phyloP scores from a whole-genome alignment of 2,329 filamentous ascomycete genomes.

The Sporothrix pseudoabietina region DNA sequence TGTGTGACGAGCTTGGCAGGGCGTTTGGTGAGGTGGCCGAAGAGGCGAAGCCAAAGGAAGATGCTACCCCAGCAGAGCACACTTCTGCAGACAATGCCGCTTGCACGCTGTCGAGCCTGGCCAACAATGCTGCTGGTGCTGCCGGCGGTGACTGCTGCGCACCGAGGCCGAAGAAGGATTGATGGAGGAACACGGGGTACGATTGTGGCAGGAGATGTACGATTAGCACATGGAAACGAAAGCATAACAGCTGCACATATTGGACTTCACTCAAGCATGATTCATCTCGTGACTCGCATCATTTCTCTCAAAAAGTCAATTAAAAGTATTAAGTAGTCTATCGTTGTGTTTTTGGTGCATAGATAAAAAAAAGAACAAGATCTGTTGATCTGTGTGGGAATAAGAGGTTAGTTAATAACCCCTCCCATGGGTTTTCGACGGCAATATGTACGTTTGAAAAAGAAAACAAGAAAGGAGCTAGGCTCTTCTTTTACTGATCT shows the following conservation, averaged over 20 bases:
- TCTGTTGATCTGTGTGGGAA: neutral
- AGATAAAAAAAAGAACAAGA: conserved; percentile 4
- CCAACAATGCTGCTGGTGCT: conserved; percentile 49
- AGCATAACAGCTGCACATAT: no score
- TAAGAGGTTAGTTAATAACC: neutral
- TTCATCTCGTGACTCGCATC: neutral
- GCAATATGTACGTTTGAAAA: conserved; percentile 34
- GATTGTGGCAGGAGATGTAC: neutral
- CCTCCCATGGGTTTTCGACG: conserved; percentile 25
- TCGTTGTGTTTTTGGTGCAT: conserved; percentile 22
- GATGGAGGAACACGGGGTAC: neutral
- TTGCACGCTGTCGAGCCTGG: conserved; percentile 48
- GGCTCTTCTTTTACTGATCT: conserved; percentile 15
- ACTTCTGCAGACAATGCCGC: conserved; percentile 35
- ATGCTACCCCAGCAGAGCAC: neutral
- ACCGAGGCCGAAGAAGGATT: conserved; percentile 42
- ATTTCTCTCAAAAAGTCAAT: neutral
- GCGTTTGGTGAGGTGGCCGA: conserved; percentile 57
- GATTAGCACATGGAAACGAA: neutral
- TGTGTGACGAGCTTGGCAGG: conserved; percentile 62
- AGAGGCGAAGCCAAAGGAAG: neutral
- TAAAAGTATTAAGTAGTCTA: conserved; percentile 30
- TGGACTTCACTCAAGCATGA: neutral
- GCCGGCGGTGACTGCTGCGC: conserved; percentile 59
- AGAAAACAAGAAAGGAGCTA: neutral